Evolutionary conservation across 106 monocot genomes (phyloP), one percentile per base, ranked within the genome.

Genomic region (Posidonia australis): DNA sequence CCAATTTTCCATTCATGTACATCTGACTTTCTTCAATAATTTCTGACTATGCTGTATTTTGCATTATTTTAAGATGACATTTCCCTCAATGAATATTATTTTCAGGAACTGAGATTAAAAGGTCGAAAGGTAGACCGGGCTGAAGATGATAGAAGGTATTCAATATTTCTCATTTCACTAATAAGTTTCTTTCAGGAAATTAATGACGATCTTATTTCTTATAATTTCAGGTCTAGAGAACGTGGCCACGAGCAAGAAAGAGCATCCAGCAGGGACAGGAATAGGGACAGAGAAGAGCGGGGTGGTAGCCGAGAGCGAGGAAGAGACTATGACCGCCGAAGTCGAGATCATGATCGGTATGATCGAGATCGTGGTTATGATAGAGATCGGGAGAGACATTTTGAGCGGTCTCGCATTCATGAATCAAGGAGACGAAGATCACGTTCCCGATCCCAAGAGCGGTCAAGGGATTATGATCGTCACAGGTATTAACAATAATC

Each of bases 51-150:
- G 53, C 20, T 27, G 19, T 18, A 25, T 20, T 6, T 29, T 23
- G 19, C 13, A 31, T 51, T 17, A 13, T 59, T 51, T 22, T 41
- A 44, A 19, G 13, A 4, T 44, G 18, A 62, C 32, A 41, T 57
- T 66, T 23, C 55, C 13, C 70, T 75, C 27, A 51, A 28, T 42
- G 25, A 36, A 44, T 22, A 48, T 18, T 58, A 41, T 70, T 31
- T 10, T 52, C 77, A 93, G 92, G 92, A 93, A 68, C 88, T 85
- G 67, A 85, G 79, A 68, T 72, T 80, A 25, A 85, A 80, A 25
- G 57, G 68, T 43, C 75, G 83, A 26, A 88, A 85, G 74, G 61
- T 62, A 19, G 85, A 77, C 23, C 69, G 77, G 20, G 46, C 45
- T 43, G 88, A 84, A 25, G 78, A 78, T 64, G 85, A 83, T 20